A percentile compares a stretch with the other conserved stretches of the same genome.
Evolutionary conservation across 306 rosid species (phyloP).

Genomic region (Hippophae tibetana): DNA sequence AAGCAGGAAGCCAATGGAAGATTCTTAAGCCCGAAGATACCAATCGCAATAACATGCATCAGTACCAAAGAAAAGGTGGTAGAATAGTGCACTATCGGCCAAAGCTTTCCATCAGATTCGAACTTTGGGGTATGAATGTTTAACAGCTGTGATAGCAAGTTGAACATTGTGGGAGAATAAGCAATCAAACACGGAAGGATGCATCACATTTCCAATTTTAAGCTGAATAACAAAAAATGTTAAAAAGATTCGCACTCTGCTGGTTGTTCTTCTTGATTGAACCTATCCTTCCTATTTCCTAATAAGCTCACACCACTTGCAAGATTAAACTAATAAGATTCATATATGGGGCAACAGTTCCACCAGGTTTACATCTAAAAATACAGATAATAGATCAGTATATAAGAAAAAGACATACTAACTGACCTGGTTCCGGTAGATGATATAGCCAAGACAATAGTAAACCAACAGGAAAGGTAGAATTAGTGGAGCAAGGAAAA

Average conservation of each 20-base stretch:
- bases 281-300: too few species aligned
- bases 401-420: background rate
- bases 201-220: background rate
- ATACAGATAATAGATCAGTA: background rate
- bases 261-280: too few species aligned
- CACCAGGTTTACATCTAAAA: background rate
- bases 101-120: constrained; percentile 61
- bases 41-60: constrained; percentile 83
- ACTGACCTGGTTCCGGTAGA: constrained; percentile 70
- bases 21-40: constrained; percentile 63
- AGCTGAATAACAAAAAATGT: too few species aligned
- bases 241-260: too few species aligned
- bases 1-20: constrained; percentile 54
- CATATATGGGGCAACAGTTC: too few species aligned
- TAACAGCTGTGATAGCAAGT: constrained; percentile 37
- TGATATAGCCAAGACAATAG: constrained; percentile 57
- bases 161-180: background rate
- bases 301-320: too few species aligned
- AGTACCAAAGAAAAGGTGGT: constrained; percentile 61
- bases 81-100: constrained; percentile 66
- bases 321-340: too few species aligned
- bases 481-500: constrained; percentile 62
- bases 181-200: background rate
- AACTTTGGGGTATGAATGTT: constrained; percentile 58
- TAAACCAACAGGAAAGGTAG: constrained; percentile 69